These are phyloP conservation scores for Vaccinium macrocarpon DNA, from an alignment of 148 eudicot species.

Conservation along the genomic window DNA sequence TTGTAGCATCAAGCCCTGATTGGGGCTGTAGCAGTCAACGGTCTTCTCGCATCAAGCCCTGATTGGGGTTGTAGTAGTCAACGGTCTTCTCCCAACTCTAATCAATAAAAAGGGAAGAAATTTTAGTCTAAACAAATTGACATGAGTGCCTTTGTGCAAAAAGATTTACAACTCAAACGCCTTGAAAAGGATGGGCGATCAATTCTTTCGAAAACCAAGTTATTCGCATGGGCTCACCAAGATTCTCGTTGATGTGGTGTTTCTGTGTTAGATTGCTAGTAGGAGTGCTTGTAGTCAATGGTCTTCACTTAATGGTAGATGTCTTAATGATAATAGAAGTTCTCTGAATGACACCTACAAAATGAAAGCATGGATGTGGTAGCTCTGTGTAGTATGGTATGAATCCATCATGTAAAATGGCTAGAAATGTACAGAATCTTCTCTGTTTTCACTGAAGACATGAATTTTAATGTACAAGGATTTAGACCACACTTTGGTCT, in stretches of 20 bases:
- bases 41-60: conserved; percentile 97
- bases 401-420: no score
- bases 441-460: background rate
- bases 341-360: no score
- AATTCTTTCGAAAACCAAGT: background rate
- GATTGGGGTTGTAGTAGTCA: conserved; percentile 88
- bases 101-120: background rate
- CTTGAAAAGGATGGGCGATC: background rate
- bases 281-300: background rate
- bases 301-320: background rate
- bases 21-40: conserved; percentile 89
- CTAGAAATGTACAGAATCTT: background rate
- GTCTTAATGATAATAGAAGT: background rate
- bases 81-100: conserved; percentile 97
- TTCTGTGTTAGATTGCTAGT: background rate
- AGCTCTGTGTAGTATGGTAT: background rate
- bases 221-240: background rate
- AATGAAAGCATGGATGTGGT: no score
- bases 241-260: background rate
- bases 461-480: background rate
- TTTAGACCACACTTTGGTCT: background rate
- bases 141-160: background rate
- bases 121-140: conserved; percentile 8
- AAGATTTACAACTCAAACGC: background rate
- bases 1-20: conserved; percentile 90